Evolutionary conservation across 805 yeast genomes (phyloP), one percentile per base, ranked within the genome.

Genomic region (Kregervanrija pseudodelftensis): DNA sequence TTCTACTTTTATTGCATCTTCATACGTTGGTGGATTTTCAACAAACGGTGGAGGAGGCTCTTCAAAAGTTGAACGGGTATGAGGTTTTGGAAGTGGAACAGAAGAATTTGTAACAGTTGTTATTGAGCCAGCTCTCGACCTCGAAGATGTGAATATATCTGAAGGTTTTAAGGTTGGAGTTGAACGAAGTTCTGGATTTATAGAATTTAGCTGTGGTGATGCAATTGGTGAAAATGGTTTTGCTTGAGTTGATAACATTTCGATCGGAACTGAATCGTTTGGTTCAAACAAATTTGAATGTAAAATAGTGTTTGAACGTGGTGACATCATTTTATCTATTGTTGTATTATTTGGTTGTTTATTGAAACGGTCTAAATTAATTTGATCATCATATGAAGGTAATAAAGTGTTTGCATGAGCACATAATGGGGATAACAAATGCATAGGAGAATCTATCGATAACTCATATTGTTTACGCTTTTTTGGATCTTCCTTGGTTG

Each of bases 381-480:
- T 49, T 39, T 60, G 55, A 30, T 55, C 56, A 7, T 44, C 79
- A 59, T 85, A 85, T 5, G 87, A 82, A 4, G 95, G 95, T 37
- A 85, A 64, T 34, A 85, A 61, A 1, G 91, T 85, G 55, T 85
- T 84, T 5, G 85, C 85, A 64, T 84, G 95, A 1, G 87, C 84
- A 49, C 96, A 87, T 40, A 77, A 66, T 7, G 82, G 79, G 40
- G 90, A 80, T 41, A 90, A 67, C 4, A 93, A 71, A 56, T 85
- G 95, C 48, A 93, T 80, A 3, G 99, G 99, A 2, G 96, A 86
- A 63, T 93, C 99, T 45, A 93, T 91, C 47, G 88, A 81, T 38
- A 93, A 85, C 66, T 93, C 99, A 60, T 85, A 93, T 59, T 89
- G 97, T 60, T 90, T 93, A 39, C 95, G 70, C 58, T 86, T 86